Evolutionary conservation across 805 yeast species (phyloP).

Genomic region (Alloascoidea africana): DNA sequence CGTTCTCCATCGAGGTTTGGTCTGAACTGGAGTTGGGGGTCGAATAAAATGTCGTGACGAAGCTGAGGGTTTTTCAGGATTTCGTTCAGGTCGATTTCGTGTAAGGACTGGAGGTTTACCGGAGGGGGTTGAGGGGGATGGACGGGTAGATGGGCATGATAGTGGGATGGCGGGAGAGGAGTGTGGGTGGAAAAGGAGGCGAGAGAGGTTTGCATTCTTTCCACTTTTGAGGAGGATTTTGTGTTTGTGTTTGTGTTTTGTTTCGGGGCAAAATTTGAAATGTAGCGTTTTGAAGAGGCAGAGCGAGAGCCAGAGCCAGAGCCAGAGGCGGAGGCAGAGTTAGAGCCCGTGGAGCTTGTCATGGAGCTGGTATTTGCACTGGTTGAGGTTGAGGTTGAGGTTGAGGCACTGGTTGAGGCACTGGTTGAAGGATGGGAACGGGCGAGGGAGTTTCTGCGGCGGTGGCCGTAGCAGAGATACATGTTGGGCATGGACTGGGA

Average conservation of each 20-base stretch:
- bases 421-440: too few relatives aligned
- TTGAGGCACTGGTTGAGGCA: too few relatives aligned
- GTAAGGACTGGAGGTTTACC: slow-evolving; percentile 62
- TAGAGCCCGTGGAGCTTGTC: too few relatives aligned
- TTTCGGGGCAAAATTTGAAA: neutral
- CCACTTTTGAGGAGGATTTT: neutral
- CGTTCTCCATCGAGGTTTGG: slow-evolving; percentile 87
- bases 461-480: too few relatives aligned
- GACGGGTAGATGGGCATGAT: neutral
- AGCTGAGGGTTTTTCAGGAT: slow-evolving; percentile 84
- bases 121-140: slow-evolving; percentile 49
- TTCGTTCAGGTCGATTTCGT: slow-evolving; percentile 78
- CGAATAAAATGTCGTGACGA: slow-evolving; percentile 85
- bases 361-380: too few relatives aligned
- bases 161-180: neutral
- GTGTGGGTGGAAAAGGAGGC: neutral
- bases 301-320: too few relatives aligned
- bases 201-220: neutral
- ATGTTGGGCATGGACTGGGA: too few relatives aligned
- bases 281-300: too few relatives aligned
- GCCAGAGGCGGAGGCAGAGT: too few relatives aligned
- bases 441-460: too few relatives aligned
- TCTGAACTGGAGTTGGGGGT: slow-evolving; percentile 82
- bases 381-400: too few relatives aligned
- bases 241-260: neutral